Conservation (phyloP, 257 asterid genomes). For the Mentha longifolia region DNA sequence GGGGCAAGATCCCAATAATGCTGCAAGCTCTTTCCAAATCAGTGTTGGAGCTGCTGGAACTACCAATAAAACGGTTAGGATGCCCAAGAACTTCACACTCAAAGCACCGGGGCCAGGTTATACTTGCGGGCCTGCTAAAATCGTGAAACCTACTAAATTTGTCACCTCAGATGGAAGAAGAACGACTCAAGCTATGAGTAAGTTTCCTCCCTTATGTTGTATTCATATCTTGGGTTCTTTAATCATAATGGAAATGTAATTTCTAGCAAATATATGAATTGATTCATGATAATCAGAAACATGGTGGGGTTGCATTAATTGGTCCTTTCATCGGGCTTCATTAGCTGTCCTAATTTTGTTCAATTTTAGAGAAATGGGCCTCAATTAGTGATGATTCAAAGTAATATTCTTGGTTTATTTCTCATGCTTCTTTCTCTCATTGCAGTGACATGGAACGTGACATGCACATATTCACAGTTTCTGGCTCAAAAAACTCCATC, state of each 20-base stretch:
- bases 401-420: constrained; percentile 19
- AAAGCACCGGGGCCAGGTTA: constrained; percentile 86
- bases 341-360: background rate
- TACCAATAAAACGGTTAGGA: constrained; percentile 73
- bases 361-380: background rate
- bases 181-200: constrained; percentile 87
- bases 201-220: constrained; percentile 35
- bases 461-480: constrained; percentile 61
- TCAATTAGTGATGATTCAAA: background rate
- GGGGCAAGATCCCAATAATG: constrained; percentile 72
- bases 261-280: background rate
- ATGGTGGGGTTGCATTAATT: constrained; percentile 11
- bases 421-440: constrained; percentile 27
- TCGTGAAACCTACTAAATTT: constrained; percentile 70
- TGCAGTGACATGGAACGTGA: constrained; percentile 71
- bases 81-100: constrained; percentile 79
- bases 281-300: constrained; percentile 4
- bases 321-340: background rate
- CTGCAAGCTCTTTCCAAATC: constrained; percentile 74
- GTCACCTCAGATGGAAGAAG: constrained; percentile 68
- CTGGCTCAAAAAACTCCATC: constrained; percentile 56
- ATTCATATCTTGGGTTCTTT: constrained; percentile 6
- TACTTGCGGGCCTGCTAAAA: constrained; percentile 82
- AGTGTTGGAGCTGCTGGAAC: constrained; percentile 82
- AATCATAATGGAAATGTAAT: background rate